Evolutionary conservation across 805 yeast species (phyloP), one percentile per base, ranked within the genome.

Genomic region (Vanderwaltozyma yarrowii): DNA sequence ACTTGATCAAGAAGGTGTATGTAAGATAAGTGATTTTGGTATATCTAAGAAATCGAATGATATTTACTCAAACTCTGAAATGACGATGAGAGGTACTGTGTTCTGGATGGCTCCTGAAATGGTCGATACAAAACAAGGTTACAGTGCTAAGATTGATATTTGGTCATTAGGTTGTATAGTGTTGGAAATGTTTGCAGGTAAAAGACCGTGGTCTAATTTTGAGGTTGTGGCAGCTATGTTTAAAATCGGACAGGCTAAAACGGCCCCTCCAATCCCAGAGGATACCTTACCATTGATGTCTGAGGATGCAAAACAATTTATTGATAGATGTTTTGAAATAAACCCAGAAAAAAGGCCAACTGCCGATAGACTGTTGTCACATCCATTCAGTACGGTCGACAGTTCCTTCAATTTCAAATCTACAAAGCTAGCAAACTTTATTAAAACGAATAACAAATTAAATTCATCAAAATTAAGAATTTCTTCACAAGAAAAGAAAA

Each of bases 61-160:
- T 55, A 84, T 89, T 18, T 89, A 92, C 57, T 78, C 83, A 23
- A 87, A 92, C 58, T 86, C 95, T 4, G 96, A 86, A 39, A 84
- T 88, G 95, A 88, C 96, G 11, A 86, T 85, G 94, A 95, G 94
- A 61, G 99, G 99, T 18, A 88, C 98, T 0, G 86, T 94, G 1
- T 92, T 88, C 59, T 92, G 98, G 98, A 92, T 92, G 98, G 99
- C 99, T 1, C 99, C 99, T 0, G 99, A 92, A 56, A 95, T 94
- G 46, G 87, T 92, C 36, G 89, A 87, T 56, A 86, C 85, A 41
- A 78, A 78, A 46, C 92, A 81, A 56, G 98, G 98, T 0, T 92
- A 92, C 58, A 85, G 94, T 65, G 98, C 98, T 16, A 92, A 92
- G 61, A 87, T 92, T 18, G 99, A 92, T 61, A 88, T 92, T 29